Base-by-base conservation (phyloP, 805 yeast species). In the Starmerella etchellsii region DNA sequence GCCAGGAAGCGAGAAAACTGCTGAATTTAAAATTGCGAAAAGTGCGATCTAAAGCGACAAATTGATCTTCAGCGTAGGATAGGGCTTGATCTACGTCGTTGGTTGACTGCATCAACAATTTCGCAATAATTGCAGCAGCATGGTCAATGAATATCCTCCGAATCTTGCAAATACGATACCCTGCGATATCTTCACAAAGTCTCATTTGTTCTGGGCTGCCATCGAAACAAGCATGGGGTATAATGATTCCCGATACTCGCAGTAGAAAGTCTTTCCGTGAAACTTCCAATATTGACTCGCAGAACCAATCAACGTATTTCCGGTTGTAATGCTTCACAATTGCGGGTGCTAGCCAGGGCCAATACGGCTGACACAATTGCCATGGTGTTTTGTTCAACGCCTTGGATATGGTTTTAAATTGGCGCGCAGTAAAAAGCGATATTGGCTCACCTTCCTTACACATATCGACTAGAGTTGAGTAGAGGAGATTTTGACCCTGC, bases 311-410 rank as follows among this genome's bases (percentile, higher is more conserved):
- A 22, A 83, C 68, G 40, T 81, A 63, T 4, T 76, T 73, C 40
- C 71, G 71, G 2, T 66, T 59, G 6, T 42, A 47, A 19, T 34
- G 41, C 6, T 26, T 33, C 4, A 45, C 39, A 9, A 47, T 26
- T 18, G 39, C 36, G 3, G 47, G 50, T 13, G 49, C 49, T 2
- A 47, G 21, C 15, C 36, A 48, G 2, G 51, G 85, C 52, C 91
- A 68, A 46, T 74, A 81, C 0, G 95, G 94, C 7, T 81, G 74
- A 18, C 84, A 63, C 13, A 88, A 60, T 55, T 80, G 82, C 73
- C 88, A 85, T 0, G 94, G 78, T 0, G 94, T 73, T 27, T 71
- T 61, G 1, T 65, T 59, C 49, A 73, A 71, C 1, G 73, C 64
- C 15, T 61, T 52, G 0, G 95, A 78, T 11, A 81, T 67, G 26